phyloP scores from a whole-genome alignment of 78 protist species.

The Speleostelium caveatum region DNA sequence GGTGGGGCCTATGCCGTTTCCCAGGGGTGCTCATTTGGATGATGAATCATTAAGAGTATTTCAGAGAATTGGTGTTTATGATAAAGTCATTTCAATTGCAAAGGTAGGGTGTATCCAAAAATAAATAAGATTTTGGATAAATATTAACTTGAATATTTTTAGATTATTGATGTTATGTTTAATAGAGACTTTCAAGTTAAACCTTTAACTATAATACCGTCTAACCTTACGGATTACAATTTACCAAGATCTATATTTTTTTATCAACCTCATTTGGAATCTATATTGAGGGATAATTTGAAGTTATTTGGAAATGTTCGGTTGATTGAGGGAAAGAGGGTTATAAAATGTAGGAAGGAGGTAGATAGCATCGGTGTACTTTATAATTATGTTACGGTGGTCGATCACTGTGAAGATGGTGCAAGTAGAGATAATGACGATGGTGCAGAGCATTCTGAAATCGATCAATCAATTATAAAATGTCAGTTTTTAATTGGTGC shows the following conservation, averaged over 20 bases:
- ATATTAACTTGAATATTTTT: not conserved
- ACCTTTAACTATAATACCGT: not conserved
- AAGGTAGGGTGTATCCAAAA: not conserved
- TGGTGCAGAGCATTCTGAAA: not conserved
- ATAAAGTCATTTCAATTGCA: constrained; percentile 38
- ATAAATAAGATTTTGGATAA: not conserved
- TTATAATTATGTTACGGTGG: too few species aligned
- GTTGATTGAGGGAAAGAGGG: not conserved
- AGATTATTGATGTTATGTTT: constrained; percentile 19
- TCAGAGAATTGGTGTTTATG: constrained; percentile 28
- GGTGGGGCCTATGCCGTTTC: not conserved
- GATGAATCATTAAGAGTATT: constrained; percentile 45
- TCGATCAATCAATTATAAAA: not conserved
- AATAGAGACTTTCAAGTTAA: constrained; percentile 7
- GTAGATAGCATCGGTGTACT: too few species aligned
- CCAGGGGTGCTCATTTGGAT: constrained; percentile 64
- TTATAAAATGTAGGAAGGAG: not conserved
- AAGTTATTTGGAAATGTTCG: constrained; percentile 8
- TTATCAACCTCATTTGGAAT: constrained; percentile 60
- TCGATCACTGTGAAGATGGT: not conserved
- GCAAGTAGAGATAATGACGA: not conserved
- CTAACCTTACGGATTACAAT: not conserved
- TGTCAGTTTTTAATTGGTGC: constrained; percentile 36
- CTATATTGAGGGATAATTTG: constrained; percentile 12
- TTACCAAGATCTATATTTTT: constrained; percentile 61